These are phyloP conservation scores for Phoenix roebelenii DNA, from an alignment of 176 grass and related monocot genomes.

Conservation along the genomic window DNA sequence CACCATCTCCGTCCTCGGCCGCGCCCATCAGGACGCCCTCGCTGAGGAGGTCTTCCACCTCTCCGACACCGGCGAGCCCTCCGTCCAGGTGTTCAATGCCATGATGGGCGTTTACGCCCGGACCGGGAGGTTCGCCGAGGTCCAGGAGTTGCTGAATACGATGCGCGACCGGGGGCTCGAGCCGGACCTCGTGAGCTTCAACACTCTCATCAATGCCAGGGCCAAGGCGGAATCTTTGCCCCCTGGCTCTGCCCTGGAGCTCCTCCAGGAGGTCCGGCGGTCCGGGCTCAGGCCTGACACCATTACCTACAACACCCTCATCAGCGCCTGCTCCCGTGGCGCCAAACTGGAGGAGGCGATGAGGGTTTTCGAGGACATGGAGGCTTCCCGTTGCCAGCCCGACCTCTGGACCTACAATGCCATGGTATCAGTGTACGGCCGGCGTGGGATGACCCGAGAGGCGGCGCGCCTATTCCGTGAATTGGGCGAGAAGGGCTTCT, in stretches of 20 bases:
- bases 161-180: constrained; percentile 65
- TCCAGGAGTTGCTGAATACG: constrained; percentile 44
- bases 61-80: constrained; percentile 28
- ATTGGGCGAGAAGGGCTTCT: constrained; percentile 57
- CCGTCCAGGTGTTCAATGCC: constrained; percentile 80
- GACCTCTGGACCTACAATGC: constrained; percentile 95
- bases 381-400: constrained; percentile 45
- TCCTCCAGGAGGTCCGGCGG: constrained; percentile 48
- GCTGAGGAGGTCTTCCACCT: constrained; percentile 71
- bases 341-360: constrained; percentile 64
- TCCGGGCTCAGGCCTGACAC: constrained; percentile 72
- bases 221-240: constrained; percentile 48
- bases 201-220: constrained; percentile 87
- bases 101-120: constrained; percentile 94
- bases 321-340: constrained; percentile 62
- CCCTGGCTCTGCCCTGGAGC: constrained; percentile 48
- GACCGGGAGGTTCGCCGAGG: constrained; percentile 48
- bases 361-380: constrained; percentile 62
- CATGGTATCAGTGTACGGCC: constrained; percentile 66
- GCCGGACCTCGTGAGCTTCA: constrained; percentile 91
- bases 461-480: constrained; percentile 59
- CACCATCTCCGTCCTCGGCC: constrained; percentile 69
- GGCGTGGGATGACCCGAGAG: constrained; percentile 42
- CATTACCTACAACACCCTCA: constrained; percentile 90
- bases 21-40: constrained; percentile 51